Evolutionary conservation across 2,329 filamentous ascomycete species (phyloP).

Genomic region (Trichoderma arundinaceum): DNA sequence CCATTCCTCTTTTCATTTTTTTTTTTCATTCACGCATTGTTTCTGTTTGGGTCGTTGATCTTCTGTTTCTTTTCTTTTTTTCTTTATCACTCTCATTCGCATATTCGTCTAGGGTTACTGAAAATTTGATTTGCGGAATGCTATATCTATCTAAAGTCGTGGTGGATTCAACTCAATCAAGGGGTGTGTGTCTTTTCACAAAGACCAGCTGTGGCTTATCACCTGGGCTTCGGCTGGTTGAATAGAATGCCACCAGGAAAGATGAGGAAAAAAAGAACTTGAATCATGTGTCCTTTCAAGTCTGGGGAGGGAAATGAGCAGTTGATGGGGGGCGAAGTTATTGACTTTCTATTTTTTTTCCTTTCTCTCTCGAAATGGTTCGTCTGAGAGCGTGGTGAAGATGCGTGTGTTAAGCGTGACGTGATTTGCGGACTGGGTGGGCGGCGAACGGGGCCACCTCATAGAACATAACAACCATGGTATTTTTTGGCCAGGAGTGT

Average conservation of each 20-base stretch:
- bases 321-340: slow-evolving; percentile 25
- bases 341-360: slow-evolving; percentile 9
- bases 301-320: slow-evolving; percentile 20
- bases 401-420: slow-evolving; percentile 12
- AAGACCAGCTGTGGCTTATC: neutral
- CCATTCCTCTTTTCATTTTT: neutral
- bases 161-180: slow-evolving; percentile 3
- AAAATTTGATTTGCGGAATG: slow-evolving; percentile 26
- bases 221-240: neutral
- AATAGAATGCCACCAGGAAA: slow-evolving; percentile 14
- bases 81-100: slow-evolving; percentile 20
- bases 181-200: neutral
- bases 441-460: slow-evolving; percentile 1
- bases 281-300: neutral
- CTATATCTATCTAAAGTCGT: neutral
- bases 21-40: neutral
- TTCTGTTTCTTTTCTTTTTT: neutral
- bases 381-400: slow-evolving; percentile 22
- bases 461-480: neutral
- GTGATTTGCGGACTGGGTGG: slow-evolving; percentile 12
- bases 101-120: slow-evolving; percentile 28
- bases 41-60: neutral
- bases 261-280: slow-evolving; percentile 6
- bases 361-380: slow-evolving; percentile 16
- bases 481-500: slow-evolving; percentile 1